A percentile compares a stretch with the other conserved stretches of the same genome.
phyloP scores from a whole-genome alignment of 805 yeast genomes.

The Grigorovia yakushimaensis region DNA sequence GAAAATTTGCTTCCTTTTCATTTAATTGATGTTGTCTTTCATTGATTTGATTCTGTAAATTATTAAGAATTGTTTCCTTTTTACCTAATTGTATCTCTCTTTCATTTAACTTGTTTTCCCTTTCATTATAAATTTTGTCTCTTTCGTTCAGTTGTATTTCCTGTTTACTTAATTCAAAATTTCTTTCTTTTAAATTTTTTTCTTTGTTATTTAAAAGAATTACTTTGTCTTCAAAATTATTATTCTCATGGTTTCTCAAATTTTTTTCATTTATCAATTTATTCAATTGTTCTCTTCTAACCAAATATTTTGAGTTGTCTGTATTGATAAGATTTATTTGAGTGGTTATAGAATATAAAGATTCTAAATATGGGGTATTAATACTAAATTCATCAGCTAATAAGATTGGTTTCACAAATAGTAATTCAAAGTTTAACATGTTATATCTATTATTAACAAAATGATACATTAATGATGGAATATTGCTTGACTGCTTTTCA shows the following conservation, averaged over 20 bases:
- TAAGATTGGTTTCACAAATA: slow-evolving; percentile 74
- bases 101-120: background rate
- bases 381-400: slow-evolving; percentile 78
- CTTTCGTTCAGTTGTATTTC: slow-evolving; percentile 1
- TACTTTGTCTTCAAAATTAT: slow-evolving; percentile 3
- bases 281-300: slow-evolving; percentile 8
- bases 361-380: slow-evolving; percentile 83
- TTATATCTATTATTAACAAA: slow-evolving; percentile 41
- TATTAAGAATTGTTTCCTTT: slow-evolving; percentile 3
- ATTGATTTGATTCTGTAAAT: slow-evolving; percentile 23
- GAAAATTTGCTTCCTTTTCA: background rate
- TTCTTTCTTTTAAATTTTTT: slow-evolving; percentile 24
- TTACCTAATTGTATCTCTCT: background rate
- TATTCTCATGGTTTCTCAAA: background rate
- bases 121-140: background rate
- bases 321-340: slow-evolving; percentile 44
- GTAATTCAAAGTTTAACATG: slow-evolving; percentile 52
- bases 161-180: slow-evolving; percentile 13
- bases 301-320: slow-evolving; percentile 28
- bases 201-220: slow-evolving; percentile 16
- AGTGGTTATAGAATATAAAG: slow-evolving; percentile 65
- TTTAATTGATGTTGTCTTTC: slow-evolving; percentile 22
- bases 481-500: slow-evolving; percentile 13
- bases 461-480: slow-evolving; percentile 56
- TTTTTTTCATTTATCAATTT: background rate